phyloP scores from a whole-genome alignment of 2,329 filamentous ascomycete genomes.

The Paradendryphiella salina region DNA sequence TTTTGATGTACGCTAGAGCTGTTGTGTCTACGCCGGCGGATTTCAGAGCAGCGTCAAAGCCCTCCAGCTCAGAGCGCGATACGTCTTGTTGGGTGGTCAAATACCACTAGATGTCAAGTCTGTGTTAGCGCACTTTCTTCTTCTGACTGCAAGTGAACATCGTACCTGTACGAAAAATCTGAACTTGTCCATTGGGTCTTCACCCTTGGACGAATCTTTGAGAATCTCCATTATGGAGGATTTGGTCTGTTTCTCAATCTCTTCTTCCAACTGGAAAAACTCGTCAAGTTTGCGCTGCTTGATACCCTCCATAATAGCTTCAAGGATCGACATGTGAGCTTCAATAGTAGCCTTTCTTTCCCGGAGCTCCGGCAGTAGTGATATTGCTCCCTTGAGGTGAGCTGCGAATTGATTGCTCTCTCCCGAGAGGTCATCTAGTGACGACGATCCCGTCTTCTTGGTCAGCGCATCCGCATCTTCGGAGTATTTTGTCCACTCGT shows the following conservation, averaged over 20 bases:
- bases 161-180: conserved; percentile 66
- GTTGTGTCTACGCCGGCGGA: conserved; percentile 74
- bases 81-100: conserved; percentile 90
- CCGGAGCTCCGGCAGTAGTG: conserved; percentile 83
- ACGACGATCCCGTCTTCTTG: conserved; percentile 89
- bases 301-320: conserved; percentile 42
- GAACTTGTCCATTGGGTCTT: conserved; percentile 83
- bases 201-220: conserved; percentile 79
- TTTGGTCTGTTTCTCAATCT: conserved; percentile 84
- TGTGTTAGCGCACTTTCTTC: not conserved
- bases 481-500: conserved; percentile 90
- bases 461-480: conserved; percentile 93
- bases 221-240: conserved; percentile 72
- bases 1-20: conserved; percentile 75
- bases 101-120: conserved; percentile 73
- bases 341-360: conserved; percentile 79
- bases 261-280: conserved; percentile 94
- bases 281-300: conserved; percentile 82
- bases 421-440: conserved; percentile 88
- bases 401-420: conserved; percentile 88
- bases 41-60: conserved; percentile 82
- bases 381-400: conserved; percentile 94
- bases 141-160: not conserved
- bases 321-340: conserved; percentile 94
- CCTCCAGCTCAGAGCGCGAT: conserved; percentile 76